Percentiles rank a stretch among this genome's conserved stretches.
phyloP scores from a whole-genome alignment of 805 yeast species.

The Clavispora vitiphila region DNA sequence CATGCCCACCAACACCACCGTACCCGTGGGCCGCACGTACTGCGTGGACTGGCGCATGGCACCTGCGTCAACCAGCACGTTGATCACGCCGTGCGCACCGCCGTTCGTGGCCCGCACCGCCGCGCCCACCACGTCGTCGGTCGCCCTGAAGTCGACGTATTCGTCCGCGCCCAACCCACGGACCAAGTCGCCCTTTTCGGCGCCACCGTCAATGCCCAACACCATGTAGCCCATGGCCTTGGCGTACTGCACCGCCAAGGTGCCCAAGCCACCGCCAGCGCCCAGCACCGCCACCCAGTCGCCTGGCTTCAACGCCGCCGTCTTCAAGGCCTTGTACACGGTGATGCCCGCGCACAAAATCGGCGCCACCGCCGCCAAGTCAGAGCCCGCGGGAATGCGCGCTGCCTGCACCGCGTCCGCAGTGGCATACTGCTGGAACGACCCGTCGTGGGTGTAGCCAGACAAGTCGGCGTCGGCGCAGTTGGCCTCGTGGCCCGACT shows the following conservation, averaged over 20 bases:
- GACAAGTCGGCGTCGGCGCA: constrained; percentile 7
- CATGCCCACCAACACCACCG: constrained; percentile 11
- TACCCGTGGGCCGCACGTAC: constrained; percentile 9
- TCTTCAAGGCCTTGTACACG: constrained; percentile 11
- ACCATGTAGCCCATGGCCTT: constrained; percentile 11
- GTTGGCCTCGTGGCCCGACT: constrained; percentile 7
- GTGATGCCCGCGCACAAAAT: constrained; percentile 11
- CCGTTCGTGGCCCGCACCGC: constrained; percentile 6
- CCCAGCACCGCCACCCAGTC: constrained; percentile 11
- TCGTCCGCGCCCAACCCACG: constrained; percentile 8
- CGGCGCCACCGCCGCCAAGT: constrained; percentile 10
- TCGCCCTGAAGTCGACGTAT: constrained; percentile 7
- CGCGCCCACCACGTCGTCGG: constrained; percentile 3
- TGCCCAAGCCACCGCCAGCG: constrained; percentile 11
- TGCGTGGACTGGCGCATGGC: constrained; percentile 10
- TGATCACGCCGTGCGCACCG: constrained; percentile 11
- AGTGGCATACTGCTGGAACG: constrained; percentile 12
- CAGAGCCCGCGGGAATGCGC: constrained; percentile 7
- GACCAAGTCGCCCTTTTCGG: constrained; percentile 7
- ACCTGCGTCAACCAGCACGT: constrained; percentile 7
- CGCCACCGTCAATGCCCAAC: constrained; percentile 10
- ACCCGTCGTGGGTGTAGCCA: constrained; percentile 11
- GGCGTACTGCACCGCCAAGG: constrained; percentile 11
- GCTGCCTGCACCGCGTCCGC: constrained; percentile 12
- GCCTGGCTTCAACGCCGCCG: constrained; percentile 7